These are phyloP conservation scores for Backusella parvicylindrica DNA, from an alignment of 192 early-diverging fungal genomes.

Conservation along the genomic window DNA sequence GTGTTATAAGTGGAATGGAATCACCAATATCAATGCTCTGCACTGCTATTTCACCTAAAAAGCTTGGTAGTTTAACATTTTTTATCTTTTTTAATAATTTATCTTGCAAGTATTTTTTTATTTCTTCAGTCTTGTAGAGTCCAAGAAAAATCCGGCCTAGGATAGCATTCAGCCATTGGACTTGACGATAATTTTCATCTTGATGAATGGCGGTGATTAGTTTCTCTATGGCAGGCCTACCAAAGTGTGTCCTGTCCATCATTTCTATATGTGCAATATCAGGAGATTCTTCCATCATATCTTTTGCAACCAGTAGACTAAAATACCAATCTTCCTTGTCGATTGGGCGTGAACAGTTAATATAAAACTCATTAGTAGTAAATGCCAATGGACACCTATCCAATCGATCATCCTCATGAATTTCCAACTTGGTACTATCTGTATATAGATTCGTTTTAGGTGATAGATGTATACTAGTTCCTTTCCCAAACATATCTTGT, in stretches of 20 bases:
- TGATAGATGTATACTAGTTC: conserved; percentile 56
- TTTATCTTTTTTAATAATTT: conserved; percentile 61
- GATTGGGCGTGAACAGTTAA: conserved; percentile 55
- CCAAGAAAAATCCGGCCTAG: conserved; percentile 76
- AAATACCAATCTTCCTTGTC: conserved; percentile 94
- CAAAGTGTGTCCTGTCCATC: conserved; percentile 37
- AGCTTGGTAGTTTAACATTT: conserved; percentile 58
- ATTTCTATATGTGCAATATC: conserved; percentile 6
- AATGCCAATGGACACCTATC: conserved; percentile 33
- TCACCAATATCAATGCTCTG: conserved; percentile 74
- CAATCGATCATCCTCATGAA: conserved; percentile 38
- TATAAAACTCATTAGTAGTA: conserved; percentile 55
- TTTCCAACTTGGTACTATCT: not conserved
- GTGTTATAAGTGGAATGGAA: conserved; percentile 73
- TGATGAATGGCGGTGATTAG: conserved; percentile 46
- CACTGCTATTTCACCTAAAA: conserved; percentile 76
- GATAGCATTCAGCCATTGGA: conserved; percentile 82
- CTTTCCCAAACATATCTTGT: conserved; percentile 72
- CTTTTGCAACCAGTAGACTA: conserved; percentile 59
- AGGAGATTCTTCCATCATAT: conserved; percentile 60
- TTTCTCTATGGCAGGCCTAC: conserved; percentile 37
- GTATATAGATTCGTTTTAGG: not conserved
- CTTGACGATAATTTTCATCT: conserved; percentile 45
- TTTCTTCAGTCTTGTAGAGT: conserved; percentile 54
- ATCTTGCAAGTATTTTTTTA: not conserved